phyloP scores from a whole-genome alignment of 2,329 filamentous ascomycete species.

The Ascochyta koolunga region DNA sequence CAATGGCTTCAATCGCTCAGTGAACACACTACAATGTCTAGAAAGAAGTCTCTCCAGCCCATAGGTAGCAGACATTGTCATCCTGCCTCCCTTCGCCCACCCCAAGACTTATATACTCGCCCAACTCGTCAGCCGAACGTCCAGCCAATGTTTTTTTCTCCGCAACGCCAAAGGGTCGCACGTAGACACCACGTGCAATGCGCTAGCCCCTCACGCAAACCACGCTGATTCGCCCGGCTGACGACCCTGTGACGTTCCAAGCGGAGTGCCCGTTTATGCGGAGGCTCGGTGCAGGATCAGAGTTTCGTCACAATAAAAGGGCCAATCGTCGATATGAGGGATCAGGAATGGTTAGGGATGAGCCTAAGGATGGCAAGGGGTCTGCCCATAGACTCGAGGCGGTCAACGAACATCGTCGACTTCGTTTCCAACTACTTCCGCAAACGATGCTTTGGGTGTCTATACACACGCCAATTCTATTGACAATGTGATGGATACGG shows the following conservation, averaged over 20 bases:
- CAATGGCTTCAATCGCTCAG: background rate
- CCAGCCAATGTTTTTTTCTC: slow-evolving; percentile 11
- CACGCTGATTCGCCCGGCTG: background rate
- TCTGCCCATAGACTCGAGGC: background rate
- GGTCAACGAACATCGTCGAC: slow-evolving; percentile 2
- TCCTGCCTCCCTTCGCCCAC: background rate
- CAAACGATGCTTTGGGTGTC: background rate
- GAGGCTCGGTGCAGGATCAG: background rate
- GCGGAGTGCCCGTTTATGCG: slow-evolving; percentile 4
- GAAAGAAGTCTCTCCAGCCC: background rate
- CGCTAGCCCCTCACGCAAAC: background rate
- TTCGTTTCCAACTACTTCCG: background rate
- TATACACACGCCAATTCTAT: background rate
- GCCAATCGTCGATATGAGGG: slow-evolving; percentile 1
- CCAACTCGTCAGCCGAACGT: background rate
- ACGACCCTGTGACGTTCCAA: slow-evolving; percentile 9
- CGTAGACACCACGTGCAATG: slow-evolving; percentile 14
- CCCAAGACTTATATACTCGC: slow-evolving; percentile 7
- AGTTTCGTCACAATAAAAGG: slow-evolving; percentile 10
- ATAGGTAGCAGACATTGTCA: background rate
- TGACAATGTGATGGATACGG: background rate
- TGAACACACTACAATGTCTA: background rate
- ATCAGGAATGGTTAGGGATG: no score
- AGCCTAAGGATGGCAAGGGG: background rate
- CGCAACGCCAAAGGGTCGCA: slow-evolving; percentile 14